Evolutionary conservation across 73 alveolate genomes (phyloP).

Genomic region (Strombidium stylifer): DNA sequence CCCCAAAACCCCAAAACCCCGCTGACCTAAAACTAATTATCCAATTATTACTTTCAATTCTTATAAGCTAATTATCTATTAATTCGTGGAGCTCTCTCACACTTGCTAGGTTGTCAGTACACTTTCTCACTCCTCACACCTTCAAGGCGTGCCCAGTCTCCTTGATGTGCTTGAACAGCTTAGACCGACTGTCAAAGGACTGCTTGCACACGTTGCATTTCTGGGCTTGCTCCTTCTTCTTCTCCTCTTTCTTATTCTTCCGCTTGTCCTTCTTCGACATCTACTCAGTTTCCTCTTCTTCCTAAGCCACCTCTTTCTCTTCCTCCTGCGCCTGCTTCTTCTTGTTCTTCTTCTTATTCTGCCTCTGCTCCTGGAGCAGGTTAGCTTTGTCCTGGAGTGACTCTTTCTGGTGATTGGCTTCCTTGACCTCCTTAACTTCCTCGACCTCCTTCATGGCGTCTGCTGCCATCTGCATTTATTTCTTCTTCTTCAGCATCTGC

Average conservation of each 20-base stretch:
- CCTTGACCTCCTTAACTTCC: conserved; percentile 49
- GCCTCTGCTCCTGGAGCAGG: background rate
- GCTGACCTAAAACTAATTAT: no score
- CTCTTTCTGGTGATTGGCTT: conserved; percentile 7
- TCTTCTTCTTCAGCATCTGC: conserved; percentile 26
- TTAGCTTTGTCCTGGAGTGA: conserved; percentile 4
- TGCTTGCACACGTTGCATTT: conserved; percentile 63
- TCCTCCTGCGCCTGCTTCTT: background rate
- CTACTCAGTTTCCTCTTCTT: conserved; percentile 29
- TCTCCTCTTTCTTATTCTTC: conserved; percentile 54
- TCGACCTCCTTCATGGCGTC: conserved; percentile 22
- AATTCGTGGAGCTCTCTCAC: no score
- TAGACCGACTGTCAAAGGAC: conserved; percentile 52
- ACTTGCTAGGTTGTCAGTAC: no score
- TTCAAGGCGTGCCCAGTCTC: conserved; percentile 69
- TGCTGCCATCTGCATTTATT: background rate
- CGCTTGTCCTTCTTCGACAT: conserved; percentile 49
- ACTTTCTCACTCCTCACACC: no score
- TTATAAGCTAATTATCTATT: no score
- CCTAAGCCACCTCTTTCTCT: conserved; percentile 8
- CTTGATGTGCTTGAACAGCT: conserved; percentile 69
- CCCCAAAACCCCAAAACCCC: no score
- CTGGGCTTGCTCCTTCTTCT: conserved; percentile 33
- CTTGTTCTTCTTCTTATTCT: background rate
- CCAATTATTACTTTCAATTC: no score